Conservation (phyloP, 2,329 filamentous ascomycete genomes). For the Fusarium chlamydosporum region DNA sequence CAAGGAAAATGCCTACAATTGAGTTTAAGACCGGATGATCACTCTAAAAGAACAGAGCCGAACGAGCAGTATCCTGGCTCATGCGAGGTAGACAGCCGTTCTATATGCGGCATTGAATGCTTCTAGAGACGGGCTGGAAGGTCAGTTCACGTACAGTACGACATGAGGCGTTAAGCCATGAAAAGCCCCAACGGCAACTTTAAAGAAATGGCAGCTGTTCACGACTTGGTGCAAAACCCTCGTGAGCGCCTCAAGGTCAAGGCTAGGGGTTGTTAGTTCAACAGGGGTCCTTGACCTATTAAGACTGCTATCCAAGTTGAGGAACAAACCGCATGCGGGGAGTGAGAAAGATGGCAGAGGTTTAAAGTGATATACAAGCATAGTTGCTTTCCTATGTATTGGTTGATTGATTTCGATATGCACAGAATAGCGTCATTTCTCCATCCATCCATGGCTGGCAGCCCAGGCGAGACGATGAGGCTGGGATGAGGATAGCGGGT, state of each 20-base stretch:
- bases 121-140: slow-evolving; percentile 39
- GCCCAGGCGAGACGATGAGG: slow-evolving; percentile 1
- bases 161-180: slow-evolving; percentile 25
- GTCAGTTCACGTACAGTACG: slow-evolving; percentile 25
- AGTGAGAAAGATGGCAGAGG: slow-evolving; percentile 9
- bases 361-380: slow-evolving; percentile 8
- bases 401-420: slow-evolving; percentile 11
- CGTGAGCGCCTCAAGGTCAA: slow-evolving; percentile 23
- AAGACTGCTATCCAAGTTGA: slow-evolving; percentile 17
- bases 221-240: slow-evolving; percentile 11
- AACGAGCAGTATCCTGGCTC: slow-evolving; percentile 11
- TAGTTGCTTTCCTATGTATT: slow-evolving; percentile 7
- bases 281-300: slow-evolving; percentile 30
- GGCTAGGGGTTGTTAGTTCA: neutral
- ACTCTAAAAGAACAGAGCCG: neutral
- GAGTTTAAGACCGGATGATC: slow-evolving; percentile 10
- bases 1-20: slow-evolving; percentile 23
- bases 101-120: slow-evolving; percentile 16
- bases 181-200: slow-evolving; percentile 26
- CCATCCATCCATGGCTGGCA: slow-evolving; percentile 8
- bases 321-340: slow-evolving; percentile 20
- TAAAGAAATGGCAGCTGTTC: slow-evolving; percentile 17
- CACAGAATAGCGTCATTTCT: slow-evolving; percentile 17
- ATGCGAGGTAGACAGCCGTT: slow-evolving; percentile 8
- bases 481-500: slow-evolving; percentile 32